phyloP scores from a whole-genome alignment of 2,329 filamentous ascomycete genomes.

The Trichoderma atrobrunneum region DNA sequence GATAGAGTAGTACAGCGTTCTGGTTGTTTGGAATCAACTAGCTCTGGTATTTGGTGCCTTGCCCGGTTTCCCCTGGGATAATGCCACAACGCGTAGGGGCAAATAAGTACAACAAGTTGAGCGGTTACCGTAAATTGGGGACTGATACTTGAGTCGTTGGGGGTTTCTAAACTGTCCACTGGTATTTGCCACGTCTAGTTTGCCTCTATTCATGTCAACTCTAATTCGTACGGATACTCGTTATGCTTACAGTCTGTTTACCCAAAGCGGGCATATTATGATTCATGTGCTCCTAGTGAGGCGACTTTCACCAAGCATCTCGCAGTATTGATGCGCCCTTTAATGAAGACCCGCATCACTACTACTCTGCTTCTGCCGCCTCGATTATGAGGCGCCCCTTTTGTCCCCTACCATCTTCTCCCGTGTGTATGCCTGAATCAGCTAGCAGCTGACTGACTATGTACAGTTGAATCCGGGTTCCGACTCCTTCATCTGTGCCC shows the following conservation, averaged over 20 bases:
- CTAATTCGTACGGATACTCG: neutral
- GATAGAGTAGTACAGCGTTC: neutral
- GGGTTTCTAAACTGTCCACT: neutral
- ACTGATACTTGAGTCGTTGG: neutral
- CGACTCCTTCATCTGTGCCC: neutral
- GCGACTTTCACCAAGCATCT: neutral
- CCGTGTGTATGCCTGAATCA: neutral
- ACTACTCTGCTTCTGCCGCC: slow-evolving; percentile 7
- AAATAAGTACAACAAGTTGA: neutral
- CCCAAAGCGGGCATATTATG: slow-evolving; percentile 12
- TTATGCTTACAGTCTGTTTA: neutral
- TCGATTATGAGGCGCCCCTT: neutral
- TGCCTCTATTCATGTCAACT: neutral
- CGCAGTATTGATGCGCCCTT: neutral
- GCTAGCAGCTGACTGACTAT: neutral
- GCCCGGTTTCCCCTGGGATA: neutral
- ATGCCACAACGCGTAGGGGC: neutral
- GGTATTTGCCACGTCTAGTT: neutral
- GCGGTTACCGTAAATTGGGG: neutral
- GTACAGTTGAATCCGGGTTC: neutral
- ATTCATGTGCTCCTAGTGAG: neutral
- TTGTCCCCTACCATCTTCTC: neutral
- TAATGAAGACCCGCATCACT: slow-evolving; percentile 4
- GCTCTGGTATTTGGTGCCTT: neutral
- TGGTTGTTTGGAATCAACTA: neutral